Base-by-base conservation (phyloP, 73 alveolate genomes). In the Paramecium sonneborni region DNA sequence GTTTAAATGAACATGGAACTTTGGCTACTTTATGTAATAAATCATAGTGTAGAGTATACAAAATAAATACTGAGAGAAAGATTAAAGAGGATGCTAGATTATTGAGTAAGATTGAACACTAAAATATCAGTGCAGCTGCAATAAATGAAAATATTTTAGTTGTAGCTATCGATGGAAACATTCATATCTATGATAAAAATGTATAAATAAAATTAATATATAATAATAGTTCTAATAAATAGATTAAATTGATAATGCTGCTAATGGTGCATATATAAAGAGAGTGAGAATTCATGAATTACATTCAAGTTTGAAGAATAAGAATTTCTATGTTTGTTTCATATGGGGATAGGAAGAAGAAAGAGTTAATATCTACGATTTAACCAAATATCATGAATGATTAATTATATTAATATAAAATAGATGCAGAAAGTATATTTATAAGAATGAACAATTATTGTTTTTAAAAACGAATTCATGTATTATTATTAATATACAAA, bases 391-490 rank as follows among this genome's bases (percentile, higher is more conserved):
- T 37, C 57, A 72, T 72, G 28, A 72, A 72, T 32, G 84, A 62
- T 18, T 6, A 12, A 62, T 30, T 12, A 57, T 62, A 62, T 62
- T 30, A 62, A 52, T 18, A 79, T 14, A 46, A 44, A 39, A 21
- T 79, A 44, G 41, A 6, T 23, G 30, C 48, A 62, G 26, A 26
- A 30, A 32, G 20, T 62, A 26, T 62, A 18, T n/a, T 52, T 52
- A 52, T 11, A 52, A 30, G 24, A 52, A 8, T 52, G 34, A 52
- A 52, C 32, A 18, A 52, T 52, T 4, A 32, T 62, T 24, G 46
- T 11, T 62, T 62, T 46, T 62, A 62, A 62, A 62, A 62, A 62
- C 84, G 84, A 62, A 62, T 62, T 62, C 84, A 62, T n/a, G 68
- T n/a, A 52, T 62, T 26, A 62, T 62, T 62, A 62, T 62, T 62